phyloP scores from a whole-genome alignment of 345 rosid species.

The Diplotaxis tenuifolia region DNA sequence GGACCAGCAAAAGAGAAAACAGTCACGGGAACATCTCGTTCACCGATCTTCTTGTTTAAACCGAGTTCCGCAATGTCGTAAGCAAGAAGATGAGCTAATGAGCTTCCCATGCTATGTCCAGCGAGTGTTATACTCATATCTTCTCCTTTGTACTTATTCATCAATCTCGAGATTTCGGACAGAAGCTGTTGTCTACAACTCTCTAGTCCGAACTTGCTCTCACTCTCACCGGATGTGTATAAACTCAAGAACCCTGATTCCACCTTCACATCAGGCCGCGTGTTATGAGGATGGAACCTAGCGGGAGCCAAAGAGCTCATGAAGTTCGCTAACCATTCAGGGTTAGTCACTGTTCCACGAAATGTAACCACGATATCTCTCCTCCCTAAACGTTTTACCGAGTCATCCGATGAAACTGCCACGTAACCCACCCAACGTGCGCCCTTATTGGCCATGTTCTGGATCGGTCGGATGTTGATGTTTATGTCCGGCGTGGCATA shows the following conservation, averaged over 20 bases:
- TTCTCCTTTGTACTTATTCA: conserved; percentile 54
- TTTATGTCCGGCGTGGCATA: conserved; percentile 74
- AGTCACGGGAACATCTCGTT: conserved; percentile 43
- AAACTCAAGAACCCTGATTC: conserved; percentile 80
- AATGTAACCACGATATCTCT: conserved; percentile 69
- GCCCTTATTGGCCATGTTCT: conserved; percentile 34
- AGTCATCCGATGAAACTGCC: conserved; percentile 56
- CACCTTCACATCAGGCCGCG: conserved; percentile 60
- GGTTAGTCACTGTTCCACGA: conserved; percentile 76
- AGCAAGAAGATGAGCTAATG: conserved; percentile 75
- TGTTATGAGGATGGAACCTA: conserved; percentile 59
- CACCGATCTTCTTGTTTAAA: conserved; percentile 32
- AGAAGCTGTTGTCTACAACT: conserved; percentile 85
- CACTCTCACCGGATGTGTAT: conserved; percentile 70
- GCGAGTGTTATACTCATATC: conserved; percentile 72
- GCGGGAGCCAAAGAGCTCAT: conserved; percentile 79
- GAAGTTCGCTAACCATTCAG: conserved; percentile 68
- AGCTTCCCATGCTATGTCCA: conserved; percentile 91
- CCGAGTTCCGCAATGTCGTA: conserved; percentile 80
- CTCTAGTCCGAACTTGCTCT: conserved; percentile 54
- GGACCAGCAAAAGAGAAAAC: conserved; percentile 89
- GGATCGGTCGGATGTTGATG: conserved; percentile 46
- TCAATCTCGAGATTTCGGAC: conserved; percentile 62
- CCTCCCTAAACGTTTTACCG: conserved; percentile 55
- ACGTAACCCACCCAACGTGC: conserved; percentile 84